Evolutionary conservation across 2,329 filamentous ascomycete species (phyloP).

Genomic region (Phoma sp.): DNA sequence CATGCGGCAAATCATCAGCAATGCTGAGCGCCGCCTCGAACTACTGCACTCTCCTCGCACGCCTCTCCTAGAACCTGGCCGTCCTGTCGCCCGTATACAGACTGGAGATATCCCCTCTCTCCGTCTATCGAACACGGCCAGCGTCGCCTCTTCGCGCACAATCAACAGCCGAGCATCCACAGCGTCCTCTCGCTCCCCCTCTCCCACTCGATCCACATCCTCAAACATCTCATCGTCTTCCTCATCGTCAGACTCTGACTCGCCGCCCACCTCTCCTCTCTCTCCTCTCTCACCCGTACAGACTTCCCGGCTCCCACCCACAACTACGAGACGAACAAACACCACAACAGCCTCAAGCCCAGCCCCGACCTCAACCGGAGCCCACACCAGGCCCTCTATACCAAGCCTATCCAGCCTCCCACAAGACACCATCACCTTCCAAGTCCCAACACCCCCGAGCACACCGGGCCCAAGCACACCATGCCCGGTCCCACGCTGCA

Average conservation of each 20-base stretch:
- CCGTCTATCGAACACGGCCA: not conserved
- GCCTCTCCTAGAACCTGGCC: not conserved
- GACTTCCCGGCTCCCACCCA: too few species aligned
- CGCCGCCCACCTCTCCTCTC: too few species aligned
- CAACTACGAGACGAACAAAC: too few species aligned
- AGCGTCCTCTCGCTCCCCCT: not conserved
- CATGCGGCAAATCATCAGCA: too few species aligned
- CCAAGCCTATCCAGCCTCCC: too few species aligned
- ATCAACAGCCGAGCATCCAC: not conserved
- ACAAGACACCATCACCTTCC: too few species aligned
- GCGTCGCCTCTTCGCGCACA: not conserved
- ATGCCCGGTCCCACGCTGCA: not conserved
- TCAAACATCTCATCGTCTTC: not conserved
- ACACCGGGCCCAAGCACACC: not conserved
- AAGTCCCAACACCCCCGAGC: not conserved
- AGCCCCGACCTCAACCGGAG: too few species aligned
- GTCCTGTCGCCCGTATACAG: slow-evolving; percentile 5
- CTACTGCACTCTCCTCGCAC: not conserved
- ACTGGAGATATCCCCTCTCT: slow-evolving; percentile 15
- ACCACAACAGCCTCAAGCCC: too few species aligned
- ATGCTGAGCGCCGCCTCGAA: not conserved
- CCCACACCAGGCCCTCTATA: too few species aligned
- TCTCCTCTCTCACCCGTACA: not conserved
- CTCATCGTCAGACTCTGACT: too few species aligned
- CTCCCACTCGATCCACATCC: not conserved